These are phyloP conservation scores for Hypoxylon subgilvum DNA, from an alignment of 495 filamentous ascomycete species.

Conservation along the genomic window DNA sequence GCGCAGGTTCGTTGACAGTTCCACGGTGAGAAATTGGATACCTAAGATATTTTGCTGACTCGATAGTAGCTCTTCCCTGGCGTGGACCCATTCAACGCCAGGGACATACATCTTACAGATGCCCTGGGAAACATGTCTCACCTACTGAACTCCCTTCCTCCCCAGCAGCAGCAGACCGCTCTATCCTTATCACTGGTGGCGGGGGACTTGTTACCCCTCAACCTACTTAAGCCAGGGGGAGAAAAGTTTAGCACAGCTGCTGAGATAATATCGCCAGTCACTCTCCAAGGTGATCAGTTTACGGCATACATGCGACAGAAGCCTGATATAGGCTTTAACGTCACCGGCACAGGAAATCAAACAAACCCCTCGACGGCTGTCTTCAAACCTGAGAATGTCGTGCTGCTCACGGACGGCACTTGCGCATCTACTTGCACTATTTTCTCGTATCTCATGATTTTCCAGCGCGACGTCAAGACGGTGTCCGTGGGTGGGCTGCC, in stretches of 20 bases:
- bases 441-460: slow-evolving; percentile 64
- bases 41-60: slow-evolving; percentile 9
- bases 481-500: slow-evolving; percentile 65
- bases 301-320: slow-evolving; percentile 34
- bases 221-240: slow-evolving; percentile 35
- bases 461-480: slow-evolving; percentile 61
- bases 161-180: slow-evolving; percentile 6
- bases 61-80: slow-evolving; percentile 40
- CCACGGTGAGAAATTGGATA: neutral
- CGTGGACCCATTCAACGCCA: slow-evolving; percentile 35
- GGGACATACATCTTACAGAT: slow-evolving; percentile 41
- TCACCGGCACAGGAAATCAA: slow-evolving; percentile 36
- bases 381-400: slow-evolving; percentile 44
- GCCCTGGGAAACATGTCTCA: slow-evolving; percentile 34
- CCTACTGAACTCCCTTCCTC: slow-evolving; percentile 23
- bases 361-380: slow-evolving; percentile 22
- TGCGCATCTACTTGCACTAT: slow-evolving; percentile 68
- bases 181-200: slow-evolving; percentile 5
- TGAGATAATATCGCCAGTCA: slow-evolving; percentile 38
- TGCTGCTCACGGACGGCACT: slow-evolving; percentile 62
- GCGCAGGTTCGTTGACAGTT: slow-evolving; percentile 35
- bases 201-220: slow-evolving; percentile 31
- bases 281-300: slow-evolving; percentile 39
- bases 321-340: slow-evolving; percentile 14
- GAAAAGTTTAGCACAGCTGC: slow-evolving; percentile 31